These are phyloP conservation scores for Rhodotorula sphaerocarpa DNA, from an alignment of 768 basidiomycete species.

Conservation along the genomic window DNA sequence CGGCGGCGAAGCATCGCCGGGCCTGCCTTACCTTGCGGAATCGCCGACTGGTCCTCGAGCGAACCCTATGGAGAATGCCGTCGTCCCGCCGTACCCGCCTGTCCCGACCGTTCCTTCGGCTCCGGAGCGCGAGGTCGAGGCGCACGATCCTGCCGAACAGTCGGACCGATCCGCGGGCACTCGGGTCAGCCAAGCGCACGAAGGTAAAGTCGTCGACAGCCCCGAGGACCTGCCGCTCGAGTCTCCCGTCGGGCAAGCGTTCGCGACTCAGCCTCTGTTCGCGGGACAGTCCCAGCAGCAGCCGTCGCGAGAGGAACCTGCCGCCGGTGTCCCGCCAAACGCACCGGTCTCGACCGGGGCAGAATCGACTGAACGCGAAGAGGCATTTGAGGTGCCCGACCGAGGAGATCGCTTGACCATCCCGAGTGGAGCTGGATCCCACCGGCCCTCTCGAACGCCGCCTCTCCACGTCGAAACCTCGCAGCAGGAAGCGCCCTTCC, in stretches of 20 bases:
- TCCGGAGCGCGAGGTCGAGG: too few relatives aligned
- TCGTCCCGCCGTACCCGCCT: too few relatives aligned
- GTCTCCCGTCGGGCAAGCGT: neutral
- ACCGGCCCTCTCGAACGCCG: neutral
- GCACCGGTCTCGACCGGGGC: too few relatives aligned
- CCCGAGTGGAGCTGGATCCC: too few relatives aligned
- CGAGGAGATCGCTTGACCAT: neutral
- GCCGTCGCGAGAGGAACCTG: too few relatives aligned
- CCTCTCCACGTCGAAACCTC: neutral
- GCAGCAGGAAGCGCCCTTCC: too few relatives aligned
- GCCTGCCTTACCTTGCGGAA: constrained; percentile 5
- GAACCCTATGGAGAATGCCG: too few relatives aligned
- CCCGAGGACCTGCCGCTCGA: constrained; percentile 5
- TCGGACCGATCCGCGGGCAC: neutral
- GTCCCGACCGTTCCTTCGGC: too few relatives aligned
- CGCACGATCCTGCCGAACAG: neutral
- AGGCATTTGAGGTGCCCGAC: neutral
- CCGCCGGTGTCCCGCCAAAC: too few relatives aligned
- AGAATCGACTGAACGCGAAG: neutral
- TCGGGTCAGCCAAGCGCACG: constrained; percentile 4
- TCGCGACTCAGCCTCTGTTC: constrained; percentile 17
- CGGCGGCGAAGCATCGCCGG: neutral
- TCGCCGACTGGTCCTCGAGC: too few relatives aligned
- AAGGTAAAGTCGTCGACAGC: constrained; percentile 18
- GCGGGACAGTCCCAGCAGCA: too few relatives aligned